Base-by-base conservation (phyloP, 2,329 filamentous ascomycete genomes). In the Alternaria conjuncta region DNA sequence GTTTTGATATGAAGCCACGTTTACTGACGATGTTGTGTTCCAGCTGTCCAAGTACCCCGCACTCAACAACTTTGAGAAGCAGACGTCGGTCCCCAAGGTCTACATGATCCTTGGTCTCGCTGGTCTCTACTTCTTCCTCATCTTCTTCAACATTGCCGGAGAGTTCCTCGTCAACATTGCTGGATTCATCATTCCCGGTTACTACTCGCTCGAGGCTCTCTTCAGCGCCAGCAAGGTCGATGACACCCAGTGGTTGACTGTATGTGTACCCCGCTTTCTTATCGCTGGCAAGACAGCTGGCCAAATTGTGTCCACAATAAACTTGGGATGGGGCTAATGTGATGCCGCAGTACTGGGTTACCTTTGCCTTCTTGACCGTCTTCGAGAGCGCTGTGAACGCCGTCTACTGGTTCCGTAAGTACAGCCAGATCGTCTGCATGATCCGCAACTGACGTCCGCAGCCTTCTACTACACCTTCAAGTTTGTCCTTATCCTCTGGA, bases 381-480 rank as follows among this genome's bases (percentile, higher is more conserved):
- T 79, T 93, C 74, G 93, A 96, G 87, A 94, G 91, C 82, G 87
- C 92, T 66, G 84, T 96, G 77, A 94, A 87, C 83, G 91, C 93
- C 68, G 92, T 95, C 68, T 96, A 96, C 88, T 96, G 92, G 92
- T 93, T 96, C 86, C 92, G 80, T 82, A 77, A 63, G 80, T 77
- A 32, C n/a, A 20, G 12, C 23, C 12, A 13, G 15, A 44, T 25
- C 11, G 10, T 30, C 44, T 41, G 23, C 18, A 32, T 21, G 28
- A 15, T 25, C 20, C 60, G 11, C 30, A 21, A 63, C 71, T 73
- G 58, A 75, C 61, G 20, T 23, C 32, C 9, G n/a, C 60, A 82
- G 83, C 96, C 79, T 99, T 99, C 86, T 99, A 99, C 91, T 99
- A 93, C 85, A 95, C 94, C 80, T 98, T 99, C 92, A 99, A 99